Percentiles rank a stretch among this genome's conserved stretches.
These are phyloP conservation scores for Blastosporella zonata DNA, from an alignment of 1,284 basidiomycete genomes.

Conservation along the genomic window DNA sequence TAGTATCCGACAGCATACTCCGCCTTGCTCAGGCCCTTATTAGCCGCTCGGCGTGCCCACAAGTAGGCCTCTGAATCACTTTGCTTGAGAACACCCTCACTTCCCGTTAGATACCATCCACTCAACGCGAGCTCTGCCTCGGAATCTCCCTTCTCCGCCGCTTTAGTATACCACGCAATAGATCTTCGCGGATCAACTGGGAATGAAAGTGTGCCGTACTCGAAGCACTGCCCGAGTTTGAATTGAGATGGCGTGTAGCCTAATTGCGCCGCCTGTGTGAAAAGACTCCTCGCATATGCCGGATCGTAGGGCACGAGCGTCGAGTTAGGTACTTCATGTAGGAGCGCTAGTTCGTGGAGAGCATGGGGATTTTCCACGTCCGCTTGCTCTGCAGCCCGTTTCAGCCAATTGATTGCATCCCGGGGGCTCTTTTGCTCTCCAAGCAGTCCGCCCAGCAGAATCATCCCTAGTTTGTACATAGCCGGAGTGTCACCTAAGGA, in stretches of 20 bases:
- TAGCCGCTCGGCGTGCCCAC: conserved; percentile 92
- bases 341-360: conserved; percentile 90
- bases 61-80: conserved; percentile 97
- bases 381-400: conserved; percentile 93
- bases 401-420: conserved; percentile 94
- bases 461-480: conserved; percentile 99
- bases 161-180: conserved; percentile 98
- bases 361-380: conserved; percentile 99
- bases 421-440: conserved; percentile 85
- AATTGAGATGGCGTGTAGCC: conserved; percentile 94
- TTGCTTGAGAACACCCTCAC: conserved; percentile 95
- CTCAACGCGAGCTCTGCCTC: conserved; percentile 95
- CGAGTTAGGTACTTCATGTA: conserved; percentile 80
- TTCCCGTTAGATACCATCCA: conserved; percentile 97
- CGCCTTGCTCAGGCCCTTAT: conserved; percentile 90
- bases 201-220: conserved; percentile 88
- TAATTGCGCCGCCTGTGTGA: conserved; percentile 90
- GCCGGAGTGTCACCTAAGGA: conserved; percentile 96
- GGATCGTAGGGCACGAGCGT: conserved; percentile 72
- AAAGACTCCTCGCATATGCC: conserved; percentile 80
- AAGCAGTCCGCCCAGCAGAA: conserved; percentile 83
- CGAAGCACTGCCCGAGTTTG: conserved; percentile 94
- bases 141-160: conserved; percentile 91
- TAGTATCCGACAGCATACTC: conserved; percentile 98
- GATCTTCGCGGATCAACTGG: conserved; percentile 90